These are phyloP conservation scores for Mycosphaerella arachidis DNA, from an alignment of 2,329 filamentous ascomycete genomes.

Conservation along the genomic window DNA sequence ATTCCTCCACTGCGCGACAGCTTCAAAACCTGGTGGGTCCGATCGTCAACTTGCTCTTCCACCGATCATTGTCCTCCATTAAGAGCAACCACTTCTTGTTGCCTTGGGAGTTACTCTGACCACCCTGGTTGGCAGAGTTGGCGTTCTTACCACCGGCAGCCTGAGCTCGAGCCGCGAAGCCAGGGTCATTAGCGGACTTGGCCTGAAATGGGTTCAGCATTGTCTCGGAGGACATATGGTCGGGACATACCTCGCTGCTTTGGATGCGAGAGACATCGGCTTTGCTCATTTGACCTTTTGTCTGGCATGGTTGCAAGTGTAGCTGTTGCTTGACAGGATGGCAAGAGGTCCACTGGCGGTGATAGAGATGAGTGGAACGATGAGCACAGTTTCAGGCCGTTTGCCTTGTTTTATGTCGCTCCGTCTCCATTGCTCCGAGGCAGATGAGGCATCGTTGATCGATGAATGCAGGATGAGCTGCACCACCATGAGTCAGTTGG, in stretches of 20 bases:
- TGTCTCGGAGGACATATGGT: not conserved
- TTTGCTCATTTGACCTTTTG: constrained; percentile 5
- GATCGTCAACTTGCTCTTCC: not conserved
- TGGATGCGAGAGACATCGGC: constrained; percentile 14
- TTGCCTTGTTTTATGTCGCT: not conserved
- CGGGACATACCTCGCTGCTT: constrained; percentile 6
- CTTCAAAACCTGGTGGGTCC: no score
- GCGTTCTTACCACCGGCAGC: constrained; percentile 29
- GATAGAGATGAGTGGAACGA: not conserved
- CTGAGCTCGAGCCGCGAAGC: constrained; percentile 17
- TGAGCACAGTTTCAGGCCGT: not conserved
- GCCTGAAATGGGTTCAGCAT: constrained; percentile 1
- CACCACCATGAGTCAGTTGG: not conserved
- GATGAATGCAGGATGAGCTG: not conserved
- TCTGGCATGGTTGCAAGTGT: constrained; percentile 2
- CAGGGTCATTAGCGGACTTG: constrained; percentile 15
- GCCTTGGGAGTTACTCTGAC: constrained; percentile 2
- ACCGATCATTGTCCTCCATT: not conserved
- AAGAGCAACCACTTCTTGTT: not conserved
- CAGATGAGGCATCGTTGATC: not conserved
- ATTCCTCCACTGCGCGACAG: no score
- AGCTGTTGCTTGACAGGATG: not conserved
- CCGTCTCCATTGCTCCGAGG: not conserved
- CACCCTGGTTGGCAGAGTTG: constrained; percentile 6
- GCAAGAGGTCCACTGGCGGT: not conserved